Evolutionary conservation across 257 asterid species (phyloP).

Genomic region (Gentiana macrophylla): DNA sequence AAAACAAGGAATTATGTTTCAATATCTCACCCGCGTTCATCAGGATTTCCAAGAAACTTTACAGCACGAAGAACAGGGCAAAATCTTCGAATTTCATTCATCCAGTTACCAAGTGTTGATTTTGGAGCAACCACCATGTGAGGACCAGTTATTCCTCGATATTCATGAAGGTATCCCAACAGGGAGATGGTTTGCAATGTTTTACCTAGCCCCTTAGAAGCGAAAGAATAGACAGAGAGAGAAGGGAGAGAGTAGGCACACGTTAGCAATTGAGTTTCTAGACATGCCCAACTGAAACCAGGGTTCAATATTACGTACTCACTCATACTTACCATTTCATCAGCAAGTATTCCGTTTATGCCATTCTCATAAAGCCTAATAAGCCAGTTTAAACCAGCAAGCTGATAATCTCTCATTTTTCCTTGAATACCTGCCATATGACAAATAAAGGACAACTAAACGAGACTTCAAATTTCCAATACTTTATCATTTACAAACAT

Average conservation of each 20-base stretch:
- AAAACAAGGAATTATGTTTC: background rate
- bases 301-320: background rate
- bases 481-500: no score
- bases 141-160: conserved; percentile 97
- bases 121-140: conserved; percentile 99
- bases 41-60: conserved; percentile 96
- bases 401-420: conserved; percentile 99
- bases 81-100: conserved; percentile 95
- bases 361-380: conserved; percentile 97
- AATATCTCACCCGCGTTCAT: conserved; percentile 77
- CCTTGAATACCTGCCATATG: conserved; percentile 76
- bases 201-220: conserved; percentile 88
- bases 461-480: no score
- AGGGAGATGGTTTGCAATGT: conserved; percentile 96
- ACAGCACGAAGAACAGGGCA: conserved; percentile 89
- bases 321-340: conserved; percentile 69
- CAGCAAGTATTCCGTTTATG: conserved; percentile 97
- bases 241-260: background rate
- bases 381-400: conserved; percentile 97
- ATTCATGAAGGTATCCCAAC: conserved; percentile 89
- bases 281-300: conserved; percentile 1
- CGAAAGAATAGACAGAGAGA: background rate
- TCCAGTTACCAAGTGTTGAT: conserved; percentile 99
- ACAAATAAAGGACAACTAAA: no score
- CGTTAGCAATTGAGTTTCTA: background rate